A percentile compares a stretch with the other conserved stretches of the same genome.
Evolutionary conservation across 2,329 filamentous ascomycete genomes (phyloP).

Genomic region (Colletotrichum costaricense): DNA sequence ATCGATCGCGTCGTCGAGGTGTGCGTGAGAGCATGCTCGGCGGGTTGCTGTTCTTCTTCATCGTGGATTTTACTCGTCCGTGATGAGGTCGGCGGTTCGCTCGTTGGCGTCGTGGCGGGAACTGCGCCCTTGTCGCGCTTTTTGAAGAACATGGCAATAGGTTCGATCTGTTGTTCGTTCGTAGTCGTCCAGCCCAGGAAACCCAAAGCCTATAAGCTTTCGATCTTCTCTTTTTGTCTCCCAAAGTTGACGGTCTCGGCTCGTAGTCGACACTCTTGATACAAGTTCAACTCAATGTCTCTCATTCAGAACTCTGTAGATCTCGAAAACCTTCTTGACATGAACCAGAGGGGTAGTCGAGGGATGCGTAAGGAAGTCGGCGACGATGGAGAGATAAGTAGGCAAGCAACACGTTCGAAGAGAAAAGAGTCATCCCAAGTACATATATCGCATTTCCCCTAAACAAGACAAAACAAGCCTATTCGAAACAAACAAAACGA

Average conservation of each 20-base stretch:
- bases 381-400: neutral
- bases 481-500: neutral
- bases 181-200: neutral
- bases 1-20: constrained; percentile 18
- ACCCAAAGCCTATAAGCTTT: neutral
- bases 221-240: neutral
- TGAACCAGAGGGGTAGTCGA: neutral
- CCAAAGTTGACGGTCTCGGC: neutral
- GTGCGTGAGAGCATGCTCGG: neutral
- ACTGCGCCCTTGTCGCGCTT: constrained; percentile 17
- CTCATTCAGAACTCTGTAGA: no score
- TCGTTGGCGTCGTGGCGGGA: neutral
- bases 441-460: neutral
- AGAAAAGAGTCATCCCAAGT: neutral
- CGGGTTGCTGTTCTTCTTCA: neutral
- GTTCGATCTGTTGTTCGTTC: neutral
- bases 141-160: constrained; percentile 21
- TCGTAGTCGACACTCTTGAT: neutral
- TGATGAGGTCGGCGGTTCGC: constrained; percentile 7
- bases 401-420: neutral
- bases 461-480: neutral
- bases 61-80: constrained; percentile 27
- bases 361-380: no score
- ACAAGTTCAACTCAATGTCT: neutral
- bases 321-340: neutral